Evolutionary conservation across 2,329 filamentous ascomycete genomes (phyloP).

Genomic region (Keithomyces neogunnii): DNA sequence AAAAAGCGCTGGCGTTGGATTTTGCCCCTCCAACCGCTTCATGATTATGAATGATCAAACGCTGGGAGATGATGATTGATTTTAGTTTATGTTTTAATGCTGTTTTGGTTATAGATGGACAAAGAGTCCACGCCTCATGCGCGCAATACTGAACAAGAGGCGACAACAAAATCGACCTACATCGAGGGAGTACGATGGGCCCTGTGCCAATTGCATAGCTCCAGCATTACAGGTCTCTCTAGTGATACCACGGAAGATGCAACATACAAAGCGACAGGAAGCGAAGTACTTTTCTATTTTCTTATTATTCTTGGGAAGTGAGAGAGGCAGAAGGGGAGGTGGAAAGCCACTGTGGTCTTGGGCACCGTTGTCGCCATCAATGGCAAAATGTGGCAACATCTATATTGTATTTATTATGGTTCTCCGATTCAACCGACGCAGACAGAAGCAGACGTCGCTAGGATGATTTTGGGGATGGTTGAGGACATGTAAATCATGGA

Average conservation of each 20-base stretch:
- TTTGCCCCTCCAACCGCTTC: conserved; percentile 17
- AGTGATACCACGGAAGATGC: conserved; percentile 5
- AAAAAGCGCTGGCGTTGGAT: conserved; percentile 25
- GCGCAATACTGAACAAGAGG: not conserved
- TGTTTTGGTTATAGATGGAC: conserved; percentile 17
- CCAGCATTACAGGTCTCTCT: not conserved
- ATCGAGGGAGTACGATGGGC: not conserved
- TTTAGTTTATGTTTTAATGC: conserved; percentile 12
- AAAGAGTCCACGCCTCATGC: not conserved
- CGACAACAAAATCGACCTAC: not conserved
- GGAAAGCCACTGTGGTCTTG: no score
- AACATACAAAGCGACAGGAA: conserved; percentile 9
- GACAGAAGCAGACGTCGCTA: not conserved
- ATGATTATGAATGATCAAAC: conserved; percentile 18
- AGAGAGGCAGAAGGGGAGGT: not conserved
- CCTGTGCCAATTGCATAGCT: not conserved
- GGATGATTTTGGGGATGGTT: not conserved
- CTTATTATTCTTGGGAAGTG: not conserved
- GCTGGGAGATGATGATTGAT: conserved; percentile 13
- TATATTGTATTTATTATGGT: conserved; percentile 18
- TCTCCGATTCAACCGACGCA: conserved; percentile 9
- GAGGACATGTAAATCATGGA: not conserved
- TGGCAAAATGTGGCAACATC: conserved; percentile 12
- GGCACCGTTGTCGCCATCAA: conserved; percentile 13
- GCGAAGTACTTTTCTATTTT: conserved; percentile 4